Conservation (phyloP, 768 basidiomycete genomes). For the Mycena rebaudengoi region DNA sequence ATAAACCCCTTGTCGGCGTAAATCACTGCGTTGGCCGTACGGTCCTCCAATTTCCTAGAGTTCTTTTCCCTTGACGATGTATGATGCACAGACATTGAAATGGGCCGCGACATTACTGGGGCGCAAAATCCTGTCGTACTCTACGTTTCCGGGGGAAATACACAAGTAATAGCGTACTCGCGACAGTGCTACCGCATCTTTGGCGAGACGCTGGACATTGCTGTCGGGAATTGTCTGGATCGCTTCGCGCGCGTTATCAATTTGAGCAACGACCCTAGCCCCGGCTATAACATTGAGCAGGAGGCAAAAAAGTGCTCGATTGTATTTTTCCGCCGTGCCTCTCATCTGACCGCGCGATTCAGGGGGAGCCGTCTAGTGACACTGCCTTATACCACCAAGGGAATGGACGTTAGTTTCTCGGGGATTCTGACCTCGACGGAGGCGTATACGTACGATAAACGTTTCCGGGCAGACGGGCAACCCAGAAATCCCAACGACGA, state of each 20-base stretch:
- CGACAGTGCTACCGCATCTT: conserved; percentile 98
- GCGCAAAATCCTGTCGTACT: conserved; percentile 96
- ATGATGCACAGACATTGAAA: conserved; percentile 85
- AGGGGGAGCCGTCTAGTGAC: conserved; percentile 87
- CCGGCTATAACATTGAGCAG: conserved; percentile 97
- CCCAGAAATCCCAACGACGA: conserved; percentile 52
- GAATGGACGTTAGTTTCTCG: conserved; percentile 98
- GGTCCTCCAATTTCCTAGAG: conserved; percentile 37
- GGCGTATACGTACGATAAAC: conserved; percentile 86
- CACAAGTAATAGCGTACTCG: conserved; percentile 98
- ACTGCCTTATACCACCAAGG: conserved; percentile 96
- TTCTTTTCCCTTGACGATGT: background rate
- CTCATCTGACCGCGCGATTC: background rate
- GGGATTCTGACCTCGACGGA: conserved; percentile 91
- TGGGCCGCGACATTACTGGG: conserved; percentile 94
- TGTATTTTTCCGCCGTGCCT: background rate
- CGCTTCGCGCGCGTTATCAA: conserved; percentile 96
- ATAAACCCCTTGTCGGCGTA: conserved; percentile 95
- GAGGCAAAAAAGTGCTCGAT: conserved; percentile 83
- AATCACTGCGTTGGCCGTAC: conserved; percentile 98
- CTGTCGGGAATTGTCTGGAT: conserved; percentile 98
- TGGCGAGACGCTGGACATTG: conserved; percentile 98
- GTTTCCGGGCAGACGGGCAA: conserved; percentile 65
- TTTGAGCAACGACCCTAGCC: conserved; percentile 93
- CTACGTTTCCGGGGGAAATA: conserved; percentile 99